phyloP scores from a whole-genome alignment of 371 early-diverging fungal species.

The Nematocida minor region DNA sequence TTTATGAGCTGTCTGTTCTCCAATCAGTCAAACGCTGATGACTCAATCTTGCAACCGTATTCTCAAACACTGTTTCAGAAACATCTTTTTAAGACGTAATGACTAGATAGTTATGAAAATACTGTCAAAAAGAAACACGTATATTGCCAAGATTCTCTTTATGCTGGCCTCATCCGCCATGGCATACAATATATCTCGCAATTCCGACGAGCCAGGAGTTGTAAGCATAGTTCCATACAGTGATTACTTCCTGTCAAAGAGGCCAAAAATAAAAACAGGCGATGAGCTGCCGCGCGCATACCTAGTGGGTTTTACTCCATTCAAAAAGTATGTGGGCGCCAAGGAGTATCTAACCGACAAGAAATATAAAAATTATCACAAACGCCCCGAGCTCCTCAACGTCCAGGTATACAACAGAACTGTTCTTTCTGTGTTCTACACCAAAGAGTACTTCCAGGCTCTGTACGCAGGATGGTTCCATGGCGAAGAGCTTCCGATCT shows the following conservation, averaged over 20 bases:
- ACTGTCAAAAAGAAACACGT: background rate
- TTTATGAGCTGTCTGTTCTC: too few species aligned
- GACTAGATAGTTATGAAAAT: background rate
- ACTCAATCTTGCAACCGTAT: background rate
- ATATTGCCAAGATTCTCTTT: background rate
- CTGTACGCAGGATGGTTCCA: background rate
- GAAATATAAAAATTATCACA: background rate
- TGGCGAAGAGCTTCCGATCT: background rate
- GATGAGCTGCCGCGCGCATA: background rate
- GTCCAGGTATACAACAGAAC: background rate
- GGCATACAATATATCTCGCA: background rate
- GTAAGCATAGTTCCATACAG: slow-evolving; percentile 7
- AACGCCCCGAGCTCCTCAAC: background rate
- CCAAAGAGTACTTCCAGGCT: slow-evolving; percentile 17
- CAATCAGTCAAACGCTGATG: background rate
- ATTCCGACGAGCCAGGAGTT: background rate
- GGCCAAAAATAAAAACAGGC: too few species aligned
- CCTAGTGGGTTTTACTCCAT: slow-evolving; percentile 38
- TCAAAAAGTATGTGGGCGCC: slow-evolving; percentile 18
- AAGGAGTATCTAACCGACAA: background rate
- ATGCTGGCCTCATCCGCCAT: too few species aligned
- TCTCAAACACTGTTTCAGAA: background rate
- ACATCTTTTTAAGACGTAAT: slow-evolving; percentile 2
- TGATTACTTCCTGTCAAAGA: background rate
- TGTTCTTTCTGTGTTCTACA: slow-evolving; percentile 11